Evolutionary conservation across 305 asterid species (phyloP).

Genomic region (Solanum hybrid): DNA sequence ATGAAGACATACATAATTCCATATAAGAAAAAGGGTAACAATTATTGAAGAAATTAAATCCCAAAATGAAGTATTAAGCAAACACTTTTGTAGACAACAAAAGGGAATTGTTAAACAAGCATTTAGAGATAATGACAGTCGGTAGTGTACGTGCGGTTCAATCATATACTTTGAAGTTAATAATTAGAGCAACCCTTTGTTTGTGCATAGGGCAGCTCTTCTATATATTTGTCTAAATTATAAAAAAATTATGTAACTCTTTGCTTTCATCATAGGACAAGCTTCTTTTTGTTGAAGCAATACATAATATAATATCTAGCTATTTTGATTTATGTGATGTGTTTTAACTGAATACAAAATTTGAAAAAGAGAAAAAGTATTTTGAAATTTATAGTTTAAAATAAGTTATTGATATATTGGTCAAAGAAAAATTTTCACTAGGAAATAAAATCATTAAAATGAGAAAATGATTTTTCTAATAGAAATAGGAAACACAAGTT

Average conservation of each 20-base stretch:
- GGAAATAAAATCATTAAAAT: background rate
- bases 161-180: slow-evolving; percentile 8
- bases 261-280: background rate
- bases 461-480: background rate
- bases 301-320: background rate
- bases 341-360: fast-evolving
- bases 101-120: slow-evolving; percentile 1
- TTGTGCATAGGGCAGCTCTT: background rate
- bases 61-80: background rate
- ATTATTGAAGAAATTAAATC: background rate
- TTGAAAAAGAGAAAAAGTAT: background rate
- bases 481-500: background rate
- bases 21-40: background rate
- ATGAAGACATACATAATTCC: slow-evolving; percentile 1
- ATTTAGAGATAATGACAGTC: slow-evolving; percentile 4
- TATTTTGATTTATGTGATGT: background rate
- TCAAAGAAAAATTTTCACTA: background rate
- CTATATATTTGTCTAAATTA: background rate
- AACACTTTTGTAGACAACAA: slow-evolving; percentile 3
- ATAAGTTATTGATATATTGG: background rate
- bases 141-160: slow-evolving; percentile 9
- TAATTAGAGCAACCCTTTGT: background rate
- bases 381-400: background rate
- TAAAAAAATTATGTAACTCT: background rate
- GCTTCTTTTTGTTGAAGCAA: slow-evolving; percentile 1